Evolutionary conservation across 495 filamentous ascomycete genomes (phyloP).

Genomic region (Lophium mytilinum): DNA sequence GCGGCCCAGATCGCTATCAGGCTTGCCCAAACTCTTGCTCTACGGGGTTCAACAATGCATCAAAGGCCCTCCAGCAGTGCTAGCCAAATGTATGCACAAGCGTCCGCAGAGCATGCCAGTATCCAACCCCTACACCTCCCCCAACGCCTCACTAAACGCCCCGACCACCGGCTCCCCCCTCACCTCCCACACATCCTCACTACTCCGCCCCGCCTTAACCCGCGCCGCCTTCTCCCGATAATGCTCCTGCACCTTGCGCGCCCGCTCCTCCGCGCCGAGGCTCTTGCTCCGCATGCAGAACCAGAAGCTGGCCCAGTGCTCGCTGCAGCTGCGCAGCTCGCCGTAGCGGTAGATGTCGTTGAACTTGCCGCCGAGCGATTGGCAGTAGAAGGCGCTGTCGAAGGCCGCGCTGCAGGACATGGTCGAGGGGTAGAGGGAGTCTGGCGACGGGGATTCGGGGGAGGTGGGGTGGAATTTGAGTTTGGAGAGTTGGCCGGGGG

Average conservation of each 20-base stretch:
- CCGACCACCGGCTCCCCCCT: constrained; percentile 43
- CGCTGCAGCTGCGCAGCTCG: constrained; percentile 57
- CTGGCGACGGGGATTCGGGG: too few species aligned
- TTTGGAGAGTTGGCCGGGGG: constrained; percentile 1
- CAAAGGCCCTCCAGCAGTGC: too few species aligned
- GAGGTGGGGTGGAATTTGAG: not conserved
- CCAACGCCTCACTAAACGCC: constrained; percentile 53
- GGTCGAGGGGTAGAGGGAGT: constrained; percentile 58
- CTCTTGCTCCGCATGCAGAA: constrained; percentile 84
- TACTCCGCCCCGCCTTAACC: constrained; percentile 64
- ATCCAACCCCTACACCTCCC: constrained; percentile 39
- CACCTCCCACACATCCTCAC: constrained; percentile 86
- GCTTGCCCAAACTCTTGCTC: too few species aligned
- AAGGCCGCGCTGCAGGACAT: constrained; percentile 89
- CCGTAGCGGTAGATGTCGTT: constrained; percentile 82
- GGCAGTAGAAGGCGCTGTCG: constrained; percentile 92
- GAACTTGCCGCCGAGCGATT: constrained; percentile 84
- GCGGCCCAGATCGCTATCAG: too few species aligned
- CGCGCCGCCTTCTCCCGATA: constrained; percentile 67
- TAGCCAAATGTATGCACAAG: too few species aligned
- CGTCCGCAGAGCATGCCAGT: too few species aligned
- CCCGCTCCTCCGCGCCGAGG: constrained; percentile 37
- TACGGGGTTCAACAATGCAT: too few species aligned
- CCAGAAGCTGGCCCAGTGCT: constrained; percentile 86
- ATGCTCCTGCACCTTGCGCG: constrained; percentile 55